Conservation (phyloP, 23 red algal genomes). For the Gracilaria vermiculophylla region DNA sequence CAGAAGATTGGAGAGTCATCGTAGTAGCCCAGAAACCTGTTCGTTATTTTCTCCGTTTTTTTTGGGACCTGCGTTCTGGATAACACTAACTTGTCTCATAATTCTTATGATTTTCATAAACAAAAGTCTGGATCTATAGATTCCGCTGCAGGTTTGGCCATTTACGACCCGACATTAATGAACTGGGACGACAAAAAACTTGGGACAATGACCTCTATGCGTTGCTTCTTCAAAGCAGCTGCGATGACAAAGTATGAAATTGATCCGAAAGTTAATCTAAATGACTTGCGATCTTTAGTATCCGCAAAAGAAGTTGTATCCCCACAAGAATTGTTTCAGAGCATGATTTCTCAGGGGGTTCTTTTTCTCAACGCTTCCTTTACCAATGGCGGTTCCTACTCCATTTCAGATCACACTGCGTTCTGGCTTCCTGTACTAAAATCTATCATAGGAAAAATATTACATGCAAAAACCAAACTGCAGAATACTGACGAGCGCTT, state of each 20-base stretch:
- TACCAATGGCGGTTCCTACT: not conserved
- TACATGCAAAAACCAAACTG: not conserved
- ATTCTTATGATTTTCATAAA: not conserved
- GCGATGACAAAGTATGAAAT: not conserved
- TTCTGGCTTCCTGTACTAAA: constrained; percentile 11
- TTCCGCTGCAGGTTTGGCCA: not conserved
- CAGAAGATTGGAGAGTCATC: not conserved
- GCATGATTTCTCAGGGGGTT: not conserved
- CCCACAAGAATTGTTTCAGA: not conserved
- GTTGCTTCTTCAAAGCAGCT: not conserved
- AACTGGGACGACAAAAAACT: not conserved
- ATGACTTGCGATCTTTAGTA: not conserved
- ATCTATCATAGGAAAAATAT: not conserved
- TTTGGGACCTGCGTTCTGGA: too few species aligned
- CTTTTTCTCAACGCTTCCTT: not conserved
- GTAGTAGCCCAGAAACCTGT: not conserved
- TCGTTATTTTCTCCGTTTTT: not conserved
- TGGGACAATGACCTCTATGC: not conserved
- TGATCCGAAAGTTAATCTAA: not conserved
- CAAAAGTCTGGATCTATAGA: not conserved
- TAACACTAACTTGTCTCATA: not conserved
- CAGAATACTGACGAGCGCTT: not conserved
- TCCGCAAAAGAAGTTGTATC: not conserved
- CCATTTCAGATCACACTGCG: not conserved
- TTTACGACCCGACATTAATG: not conserved